Conservation (phyloP, 371 early-diverging fungal genomes). For the Choanephora cucurbitarum region DNA sequence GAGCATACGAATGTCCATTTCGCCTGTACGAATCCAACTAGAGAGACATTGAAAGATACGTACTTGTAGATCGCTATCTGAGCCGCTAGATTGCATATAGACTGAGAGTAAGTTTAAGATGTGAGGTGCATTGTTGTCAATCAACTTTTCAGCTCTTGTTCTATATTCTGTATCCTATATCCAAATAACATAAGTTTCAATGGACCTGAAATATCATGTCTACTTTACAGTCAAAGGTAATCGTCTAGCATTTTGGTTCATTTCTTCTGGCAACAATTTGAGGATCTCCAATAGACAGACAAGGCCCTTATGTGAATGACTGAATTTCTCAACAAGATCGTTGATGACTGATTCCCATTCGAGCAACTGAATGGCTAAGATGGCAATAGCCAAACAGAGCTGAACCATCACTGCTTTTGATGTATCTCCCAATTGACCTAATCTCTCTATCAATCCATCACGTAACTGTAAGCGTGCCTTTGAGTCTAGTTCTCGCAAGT, state of each 20-base stretch:
- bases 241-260: conserved; percentile 59
- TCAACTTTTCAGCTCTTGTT: conserved; percentile 56
- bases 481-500: conserved; percentile 74
- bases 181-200: neutral
- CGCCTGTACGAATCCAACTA: conserved; percentile 86
- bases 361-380: conserved; percentile 79
- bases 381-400: conserved; percentile 84
- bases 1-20: conserved; percentile 67
- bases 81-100: conserved; percentile 67
- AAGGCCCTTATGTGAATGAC: conserved; percentile 57
- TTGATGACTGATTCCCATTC: conserved; percentile 83
- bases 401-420: conserved; percentile 76
- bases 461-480: conserved; percentile 68
- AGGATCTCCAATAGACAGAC: conserved; percentile 78
- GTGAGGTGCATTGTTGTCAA: conserved; percentile 66
- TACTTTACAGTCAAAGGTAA: conserved; percentile 66
- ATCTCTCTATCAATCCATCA: conserved; percentile 75
- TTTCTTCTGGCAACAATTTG: conserved; percentile 88
- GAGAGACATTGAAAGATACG: conserved; percentile 73
- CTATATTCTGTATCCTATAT: conserved; percentile 66
- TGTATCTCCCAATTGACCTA: conserved; percentile 50
- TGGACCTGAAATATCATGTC: too few relatives aligned
- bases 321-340: conserved; percentile 66
- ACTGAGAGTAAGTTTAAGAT: conserved; percentile 66
- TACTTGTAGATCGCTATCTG: conserved; percentile 58